A percentile compares a stretch with the other conserved stretches of the same genome.
These are phyloP conservation scores for Cyclostephanos invisitatus DNA, from an alignment of 108 stramenopile species.

Conservation along the genomic window DNA sequence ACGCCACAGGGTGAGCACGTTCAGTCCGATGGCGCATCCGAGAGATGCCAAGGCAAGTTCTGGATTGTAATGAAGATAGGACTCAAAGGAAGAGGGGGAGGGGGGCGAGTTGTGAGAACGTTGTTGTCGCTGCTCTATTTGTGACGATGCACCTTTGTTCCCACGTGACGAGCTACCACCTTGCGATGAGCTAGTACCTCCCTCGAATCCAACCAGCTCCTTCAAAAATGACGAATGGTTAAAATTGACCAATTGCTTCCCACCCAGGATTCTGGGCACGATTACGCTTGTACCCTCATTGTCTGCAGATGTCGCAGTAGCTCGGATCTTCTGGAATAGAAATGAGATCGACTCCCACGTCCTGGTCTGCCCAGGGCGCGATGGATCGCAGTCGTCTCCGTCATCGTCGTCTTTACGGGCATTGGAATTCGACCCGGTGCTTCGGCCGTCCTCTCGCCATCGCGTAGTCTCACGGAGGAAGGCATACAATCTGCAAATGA, in stretches of 20 bases:
- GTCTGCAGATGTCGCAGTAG: background rate
- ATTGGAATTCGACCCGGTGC: background rate
- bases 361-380: constrained; percentile 8
- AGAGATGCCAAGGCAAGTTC: constrained; percentile 46
- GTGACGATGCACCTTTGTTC: background rate
- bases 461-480: constrained; percentile 28
- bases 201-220: constrained; percentile 33
- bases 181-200: too few relatives aligned
- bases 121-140: background rate
- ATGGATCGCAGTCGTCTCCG: constrained; percentile 12
- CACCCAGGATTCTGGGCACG: constrained; percentile 36
- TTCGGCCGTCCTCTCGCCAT: background rate
- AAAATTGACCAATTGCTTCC: constrained; percentile 35
- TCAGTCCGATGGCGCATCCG: constrained; percentile 50
- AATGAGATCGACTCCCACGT: constrained; percentile 39
- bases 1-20: constrained; percentile 39
- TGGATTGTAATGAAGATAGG: constrained; percentile 43
- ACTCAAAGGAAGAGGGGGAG: constrained; percentile 26
- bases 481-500: constrained; percentile 44
- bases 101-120: background rate
- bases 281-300: background rate
- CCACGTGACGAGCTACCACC: background rate
- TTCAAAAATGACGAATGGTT: constrained; percentile 35
- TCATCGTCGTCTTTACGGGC: constrained; percentile 18
- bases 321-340: constrained; percentile 28